These are phyloP conservation scores for Diaporthe velutina DNA, from an alignment of 2,329 filamentous ascomycete genomes.

Conservation along the genomic window DNA sequence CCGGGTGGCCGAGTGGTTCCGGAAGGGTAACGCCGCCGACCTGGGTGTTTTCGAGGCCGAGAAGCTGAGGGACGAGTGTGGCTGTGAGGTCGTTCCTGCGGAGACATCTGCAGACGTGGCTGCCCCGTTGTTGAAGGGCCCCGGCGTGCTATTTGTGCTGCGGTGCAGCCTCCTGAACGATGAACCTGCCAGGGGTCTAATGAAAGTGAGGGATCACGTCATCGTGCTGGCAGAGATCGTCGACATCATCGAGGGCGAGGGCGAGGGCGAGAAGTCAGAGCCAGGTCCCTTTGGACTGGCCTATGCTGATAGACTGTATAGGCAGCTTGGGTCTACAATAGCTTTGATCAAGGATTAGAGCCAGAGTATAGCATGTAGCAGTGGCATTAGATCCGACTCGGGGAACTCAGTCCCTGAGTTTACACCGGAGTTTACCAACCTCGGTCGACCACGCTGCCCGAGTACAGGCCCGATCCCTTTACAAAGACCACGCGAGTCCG, in stretches of 20 bases:
- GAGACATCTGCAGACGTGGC: slow-evolving; percentile 41
- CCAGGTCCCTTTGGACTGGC: slow-evolving; percentile 58
- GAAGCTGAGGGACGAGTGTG: slow-evolving; percentile 45
- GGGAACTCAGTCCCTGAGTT: neutral
- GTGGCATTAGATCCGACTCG: neutral
- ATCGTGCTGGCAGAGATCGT: slow-evolving; percentile 66
- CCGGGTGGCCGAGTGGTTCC: slow-evolving; percentile 64
- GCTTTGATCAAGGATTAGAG: slow-evolving; percentile 35
- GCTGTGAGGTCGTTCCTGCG: slow-evolving; percentile 43
- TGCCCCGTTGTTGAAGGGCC: slow-evolving; percentile 60
- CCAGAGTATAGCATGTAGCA: neutral
- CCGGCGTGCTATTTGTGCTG: slow-evolving; percentile 65
- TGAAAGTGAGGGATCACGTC: slow-evolving; percentile 65
- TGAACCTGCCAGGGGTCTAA: slow-evolving; percentile 54
- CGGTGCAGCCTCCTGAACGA: slow-evolving; percentile 57
- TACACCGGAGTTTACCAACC: neutral
- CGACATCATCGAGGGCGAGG: slow-evolving; percentile 56
- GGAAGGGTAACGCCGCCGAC: slow-evolving; percentile 59
- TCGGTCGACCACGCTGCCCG: neutral
- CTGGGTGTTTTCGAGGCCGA: slow-evolving; percentile 52
- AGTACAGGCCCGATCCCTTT: neutral
- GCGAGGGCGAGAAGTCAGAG: slow-evolving; percentile 39
- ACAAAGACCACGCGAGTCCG: neutral
- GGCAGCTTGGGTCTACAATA: slow-evolving; percentile 56
- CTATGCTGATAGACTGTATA: slow-evolving; percentile 64